Percentiles rank a stretch among this genome's conserved stretches.
Conservation (phyloP, 2,329 filamentous ascomycete species). For the Phialophora macrospora region DNA sequence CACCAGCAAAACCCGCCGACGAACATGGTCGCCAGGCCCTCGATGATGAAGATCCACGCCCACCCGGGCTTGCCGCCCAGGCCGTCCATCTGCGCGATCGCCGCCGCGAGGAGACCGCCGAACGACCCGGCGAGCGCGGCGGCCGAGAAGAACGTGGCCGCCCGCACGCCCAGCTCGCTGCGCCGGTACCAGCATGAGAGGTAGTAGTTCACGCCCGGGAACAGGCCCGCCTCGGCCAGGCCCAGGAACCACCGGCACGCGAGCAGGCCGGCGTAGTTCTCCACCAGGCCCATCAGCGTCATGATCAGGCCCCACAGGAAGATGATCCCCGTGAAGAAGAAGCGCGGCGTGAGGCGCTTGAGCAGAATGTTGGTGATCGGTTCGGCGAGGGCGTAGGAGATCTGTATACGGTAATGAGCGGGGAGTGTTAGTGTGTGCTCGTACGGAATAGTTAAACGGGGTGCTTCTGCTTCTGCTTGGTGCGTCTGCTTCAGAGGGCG, state of each 20-base stretch:
- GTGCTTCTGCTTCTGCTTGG: no score
- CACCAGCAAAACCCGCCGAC: slow-evolving; percentile 52
- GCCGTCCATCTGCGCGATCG: slow-evolving; percentile 50
- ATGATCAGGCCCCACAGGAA: slow-evolving; percentile 57
- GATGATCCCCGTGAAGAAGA: slow-evolving; percentile 83
- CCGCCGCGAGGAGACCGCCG: slow-evolving; percentile 62
- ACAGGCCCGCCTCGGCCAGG: slow-evolving; percentile 57
- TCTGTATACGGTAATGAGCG: slow-evolving; percentile 63
- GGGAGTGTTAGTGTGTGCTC: neutral
- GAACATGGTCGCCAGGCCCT: slow-evolving; percentile 48
- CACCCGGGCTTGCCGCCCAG: slow-evolving; percentile 49
- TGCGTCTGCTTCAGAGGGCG: no score
- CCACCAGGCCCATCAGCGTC: slow-evolving; percentile 42
- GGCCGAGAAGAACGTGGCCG: slow-evolving; percentile 60
- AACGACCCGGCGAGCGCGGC: slow-evolving; percentile 62
- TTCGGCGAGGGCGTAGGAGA: slow-evolving; percentile 81
- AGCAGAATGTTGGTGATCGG: slow-evolving; percentile 76
- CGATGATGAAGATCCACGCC: slow-evolving; percentile 56
- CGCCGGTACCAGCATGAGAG: slow-evolving; percentile 63
- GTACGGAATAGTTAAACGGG: no score
- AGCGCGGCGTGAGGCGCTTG: slow-evolving; percentile 73
- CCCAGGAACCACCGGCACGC: slow-evolving; percentile 57
- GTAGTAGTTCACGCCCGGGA: slow-evolving; percentile 51
- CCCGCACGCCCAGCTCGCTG: slow-evolving; percentile 62
- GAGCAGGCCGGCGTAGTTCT: slow-evolving; percentile 51